Percentiles rank a stretch among this genome's conserved stretches.
Evolutionary conservation across 140 eudicot species (phyloP).

Genomic region (Cichorium intybus): DNA sequence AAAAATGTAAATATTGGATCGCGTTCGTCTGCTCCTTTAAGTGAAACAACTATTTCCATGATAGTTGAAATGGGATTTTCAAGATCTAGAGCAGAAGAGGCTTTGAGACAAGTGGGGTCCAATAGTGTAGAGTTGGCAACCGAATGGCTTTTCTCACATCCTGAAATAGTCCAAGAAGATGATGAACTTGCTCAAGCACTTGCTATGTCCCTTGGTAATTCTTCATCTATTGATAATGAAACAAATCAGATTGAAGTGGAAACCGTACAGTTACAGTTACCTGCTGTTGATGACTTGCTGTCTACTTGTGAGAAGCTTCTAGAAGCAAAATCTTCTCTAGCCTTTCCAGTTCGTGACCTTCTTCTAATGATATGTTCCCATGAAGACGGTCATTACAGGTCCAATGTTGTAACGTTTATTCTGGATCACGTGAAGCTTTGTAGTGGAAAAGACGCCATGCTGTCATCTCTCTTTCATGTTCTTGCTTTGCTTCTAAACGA

Average conservation of each 20-base stretch:
- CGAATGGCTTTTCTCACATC: conserved; percentile 98
- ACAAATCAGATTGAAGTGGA: conserved; percentile 78
- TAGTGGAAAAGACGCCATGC: conserved; percentile 53
- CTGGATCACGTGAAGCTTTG: conserved; percentile 85
- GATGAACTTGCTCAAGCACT: conserved; percentile 99
- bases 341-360: conserved; percentile 91
- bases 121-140: conserved; percentile 97
- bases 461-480: conserved; percentile 78
- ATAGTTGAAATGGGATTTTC: conserved; percentile 99
- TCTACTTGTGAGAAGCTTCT: conserved; percentile 74
- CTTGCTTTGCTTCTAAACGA: conserved; percentile 88
- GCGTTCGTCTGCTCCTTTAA: conserved; percentile 86
- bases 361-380: conserved; percentile 84
- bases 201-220: conserved; percentile 96
- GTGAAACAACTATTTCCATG: conserved; percentile 81
- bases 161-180: conserved; percentile 90
- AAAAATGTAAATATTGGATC: conserved; percentile 50
- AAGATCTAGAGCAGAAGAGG: conserved; percentile 94
- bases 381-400: conserved; percentile 80
- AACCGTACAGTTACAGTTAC: conserved; percentile 63
- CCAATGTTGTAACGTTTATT: conserved; percentile 61
- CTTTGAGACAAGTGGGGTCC: conserved; percentile 92
- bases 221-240: no score
- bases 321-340: conserved; percentile 71
- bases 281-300: conserved; percentile 80